Base-by-base conservation (phyloP, 177 flowering plant species). In the Vitis hybrid region DNA sequence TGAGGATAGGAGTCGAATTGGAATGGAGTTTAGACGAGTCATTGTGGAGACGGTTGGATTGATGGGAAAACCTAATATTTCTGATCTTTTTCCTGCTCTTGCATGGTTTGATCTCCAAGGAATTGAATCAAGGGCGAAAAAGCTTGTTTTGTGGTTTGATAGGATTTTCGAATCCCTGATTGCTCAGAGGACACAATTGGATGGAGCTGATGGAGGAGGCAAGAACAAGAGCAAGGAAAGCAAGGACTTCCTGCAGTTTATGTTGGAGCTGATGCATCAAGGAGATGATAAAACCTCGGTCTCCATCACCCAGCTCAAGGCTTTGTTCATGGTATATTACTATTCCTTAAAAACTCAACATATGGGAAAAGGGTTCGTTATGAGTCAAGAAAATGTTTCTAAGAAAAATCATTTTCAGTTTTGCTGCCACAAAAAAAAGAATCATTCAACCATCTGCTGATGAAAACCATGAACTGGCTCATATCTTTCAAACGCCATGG, bases 21-120 rank as follows among this genome's bases (percentile, higher is more conserved):
- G 56, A 2, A 19, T 15, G 1, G 76, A 80, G 56, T 68, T 74
- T 49, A 50, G 60, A 39, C 31, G 56, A 14, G 64, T 69, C 29
- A 48, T 74, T 45, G 14, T 1, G 2, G 73, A 71, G 15, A 1
- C 60, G 1, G 50, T 63, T 65, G 74, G n/a, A 14, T 15, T 74
- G 39, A 0, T 63, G 21, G 78, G 62, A 8, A 68, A 60, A n/a
- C 71, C 78, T 3, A 81, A 83, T 57, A 21, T 81, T 13, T 83
- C 84, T 0, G 82, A 83, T 65, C 10, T 80, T 22, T 80, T 74
- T 48, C 86, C 86, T 1, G 3, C 39, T 12, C 71, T 80, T 33
- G 68, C 76, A 2, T 21, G 69, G 56, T 71, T 80, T 16, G 82
- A 80, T 75, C 2, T 83, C 16, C 84, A 83, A 60, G 82, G 83